Conservation (phyloP, 2,329 filamentous ascomycete genomes). For the Piedraia hortae region DNA sequence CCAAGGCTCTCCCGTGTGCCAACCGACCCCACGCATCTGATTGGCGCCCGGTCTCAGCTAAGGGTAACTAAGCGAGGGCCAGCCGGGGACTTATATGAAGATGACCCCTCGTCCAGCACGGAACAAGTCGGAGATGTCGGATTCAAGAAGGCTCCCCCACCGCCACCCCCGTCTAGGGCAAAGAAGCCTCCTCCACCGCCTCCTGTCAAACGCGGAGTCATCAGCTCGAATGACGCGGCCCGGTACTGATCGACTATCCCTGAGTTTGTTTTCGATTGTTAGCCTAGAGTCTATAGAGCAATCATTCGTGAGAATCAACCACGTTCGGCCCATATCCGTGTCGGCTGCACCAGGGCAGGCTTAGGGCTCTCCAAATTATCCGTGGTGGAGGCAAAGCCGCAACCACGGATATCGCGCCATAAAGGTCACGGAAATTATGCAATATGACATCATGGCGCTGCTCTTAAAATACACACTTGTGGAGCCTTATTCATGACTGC, state of each 20-base stretch:
- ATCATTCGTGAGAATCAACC: too few species aligned
- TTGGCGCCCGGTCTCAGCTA: constrained; percentile 21
- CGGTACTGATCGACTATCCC: constrained; percentile 5
- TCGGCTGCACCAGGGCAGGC: too few species aligned
- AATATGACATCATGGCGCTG: too few species aligned
- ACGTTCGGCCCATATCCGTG: too few species aligned
- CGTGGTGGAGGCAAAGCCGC: too few species aligned
- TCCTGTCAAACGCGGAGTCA: constrained; percentile 31
- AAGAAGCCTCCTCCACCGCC: constrained; percentile 40
- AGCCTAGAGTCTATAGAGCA: too few species aligned
- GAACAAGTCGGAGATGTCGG: not conserved
- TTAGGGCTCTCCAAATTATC: too few species aligned
- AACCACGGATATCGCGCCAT: too few species aligned
- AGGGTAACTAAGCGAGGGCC: constrained; percentile 14
- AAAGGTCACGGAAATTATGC: too few species aligned
- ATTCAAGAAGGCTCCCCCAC: constrained; percentile 34
- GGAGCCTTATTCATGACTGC: too few species aligned
- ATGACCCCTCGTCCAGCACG: constrained; percentile 15
- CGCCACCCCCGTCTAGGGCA: constrained; percentile 26
- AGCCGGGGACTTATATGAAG: constrained; percentile 21
- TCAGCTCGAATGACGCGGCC: constrained; percentile 16
- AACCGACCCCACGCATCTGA: constrained; percentile 26
- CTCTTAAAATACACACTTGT: too few species aligned
- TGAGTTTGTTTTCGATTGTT: too few species aligned
- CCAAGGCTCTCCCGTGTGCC: constrained; percentile 24